A percentile compares a stretch with the other conserved stretches of the same genome.
These are phyloP conservation scores for Rhododendron henanense DNA, from an alignment of 148 eudicot species.

Conservation along the genomic window DNA sequence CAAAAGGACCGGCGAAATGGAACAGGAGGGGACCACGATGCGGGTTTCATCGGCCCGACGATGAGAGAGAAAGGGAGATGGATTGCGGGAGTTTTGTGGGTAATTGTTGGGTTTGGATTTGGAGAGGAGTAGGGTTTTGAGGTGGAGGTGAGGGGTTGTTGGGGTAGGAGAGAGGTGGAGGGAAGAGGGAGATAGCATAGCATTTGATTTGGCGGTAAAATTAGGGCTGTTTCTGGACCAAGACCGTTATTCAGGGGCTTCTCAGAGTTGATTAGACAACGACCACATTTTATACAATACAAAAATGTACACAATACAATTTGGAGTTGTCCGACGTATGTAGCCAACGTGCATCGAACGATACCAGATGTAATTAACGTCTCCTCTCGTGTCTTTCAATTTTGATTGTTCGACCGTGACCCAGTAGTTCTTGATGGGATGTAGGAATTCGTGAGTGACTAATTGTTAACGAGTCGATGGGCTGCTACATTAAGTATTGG, in stretches of 20 bases:
- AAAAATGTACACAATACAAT: no score
- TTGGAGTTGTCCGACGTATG: no score
- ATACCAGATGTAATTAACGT: no score
- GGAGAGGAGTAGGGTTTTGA: constrained; percentile 12
- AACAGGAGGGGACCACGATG: constrained; percentile 15
- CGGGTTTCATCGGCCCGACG: background rate
- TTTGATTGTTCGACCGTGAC: no score
- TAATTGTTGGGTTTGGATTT: background rate
- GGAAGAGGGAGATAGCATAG: constrained; percentile 16
- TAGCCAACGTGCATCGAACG: no score
- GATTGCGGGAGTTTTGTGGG: background rate
- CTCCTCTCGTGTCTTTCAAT: no score
- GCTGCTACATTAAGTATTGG: no score
- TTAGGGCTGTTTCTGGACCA: background rate
- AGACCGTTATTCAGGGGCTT: background rate
- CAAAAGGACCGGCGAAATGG: constrained; percentile 12
- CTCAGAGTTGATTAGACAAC: background rate
- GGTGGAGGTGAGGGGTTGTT: constrained; percentile 7
- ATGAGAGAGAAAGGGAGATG: constrained; percentile 2
- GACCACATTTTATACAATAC: background rate
- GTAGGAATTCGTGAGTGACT: no score
- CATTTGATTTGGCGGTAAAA: constrained; percentile 58
- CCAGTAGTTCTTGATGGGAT: no score
- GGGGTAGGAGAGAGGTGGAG: constrained; percentile 18
- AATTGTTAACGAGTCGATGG: no score